Evolutionary conservation across 1,139 yeast genomes (phyloP).

Genomic region (Taphrina pruni): DNA sequence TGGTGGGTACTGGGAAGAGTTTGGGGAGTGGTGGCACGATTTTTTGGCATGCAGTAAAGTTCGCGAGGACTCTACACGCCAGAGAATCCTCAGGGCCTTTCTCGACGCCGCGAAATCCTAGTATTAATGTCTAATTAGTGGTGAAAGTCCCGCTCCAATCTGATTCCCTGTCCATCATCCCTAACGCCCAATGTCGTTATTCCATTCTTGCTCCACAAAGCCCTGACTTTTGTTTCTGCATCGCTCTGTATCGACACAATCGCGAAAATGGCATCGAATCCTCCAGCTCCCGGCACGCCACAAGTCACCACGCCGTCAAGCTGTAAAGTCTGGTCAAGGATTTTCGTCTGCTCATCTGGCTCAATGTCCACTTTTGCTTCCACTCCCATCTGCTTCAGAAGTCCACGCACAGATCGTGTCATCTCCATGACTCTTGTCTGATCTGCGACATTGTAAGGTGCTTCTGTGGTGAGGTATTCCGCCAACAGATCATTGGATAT

Average conservation of each 20-base stretch:
- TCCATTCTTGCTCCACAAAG: constrained; percentile 23
- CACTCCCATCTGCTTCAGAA: constrained; percentile 56
- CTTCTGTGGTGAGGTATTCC: constrained; percentile 59
- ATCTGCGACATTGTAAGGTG: constrained; percentile 10
- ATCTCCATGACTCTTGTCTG: constrained; percentile 7
- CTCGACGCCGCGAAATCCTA: constrained; percentile 5
- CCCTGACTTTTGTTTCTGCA: constrained; percentile 6
- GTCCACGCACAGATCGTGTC: constrained; percentile 26
- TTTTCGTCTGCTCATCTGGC: constrained; percentile 73
- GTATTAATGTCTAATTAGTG: constrained; percentile 1
- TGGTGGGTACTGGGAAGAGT: constrained; percentile 27
- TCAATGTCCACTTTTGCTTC: constrained; percentile 85
- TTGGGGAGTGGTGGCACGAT: constrained; percentile 12
- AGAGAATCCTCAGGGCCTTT: constrained; percentile 7
- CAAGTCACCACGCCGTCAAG: constrained; percentile 85
- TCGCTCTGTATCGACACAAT: constrained; percentile 61
- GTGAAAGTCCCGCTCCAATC: constrained; percentile 20
- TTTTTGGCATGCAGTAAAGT: constrained; percentile 15
- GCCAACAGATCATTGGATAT: constrained; percentile 66
- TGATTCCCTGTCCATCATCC: constrained; percentile 31
- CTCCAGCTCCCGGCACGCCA: constrained; percentile 98
- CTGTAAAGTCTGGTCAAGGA: constrained; percentile 66
- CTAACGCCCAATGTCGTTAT: constrained; percentile 27
- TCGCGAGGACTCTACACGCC: constrained; percentile 10
- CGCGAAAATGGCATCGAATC: constrained; percentile 87